phyloP scores from a whole-genome alignment of 768 basidiomycete species.

The Pulveroboletus sp. region DNA sequence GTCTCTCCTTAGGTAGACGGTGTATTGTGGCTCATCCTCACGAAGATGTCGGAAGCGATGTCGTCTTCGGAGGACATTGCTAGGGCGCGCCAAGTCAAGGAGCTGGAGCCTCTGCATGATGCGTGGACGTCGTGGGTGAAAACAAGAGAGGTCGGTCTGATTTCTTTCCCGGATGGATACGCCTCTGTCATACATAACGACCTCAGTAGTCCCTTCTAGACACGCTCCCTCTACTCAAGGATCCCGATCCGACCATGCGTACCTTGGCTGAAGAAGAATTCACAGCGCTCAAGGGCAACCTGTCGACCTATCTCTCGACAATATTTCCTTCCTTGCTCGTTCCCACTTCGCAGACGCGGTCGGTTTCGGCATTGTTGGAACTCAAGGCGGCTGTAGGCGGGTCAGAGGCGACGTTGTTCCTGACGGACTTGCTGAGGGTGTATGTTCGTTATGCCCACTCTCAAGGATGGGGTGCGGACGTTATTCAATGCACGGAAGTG shows the following conservation, averaged over 20 bases:
- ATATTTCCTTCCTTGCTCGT: conserved; percentile 71
- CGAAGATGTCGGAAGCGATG: conserved; percentile 50
- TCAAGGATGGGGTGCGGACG: conserved; percentile 56
- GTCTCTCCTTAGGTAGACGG: background rate
- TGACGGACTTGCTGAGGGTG: conserved; percentile 75
- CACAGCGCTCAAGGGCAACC: conserved; percentile 36
- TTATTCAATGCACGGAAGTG: conserved; percentile 56
- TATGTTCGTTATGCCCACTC: conserved; percentile 61
- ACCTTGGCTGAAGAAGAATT: conserved; percentile 70
- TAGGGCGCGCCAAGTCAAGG: conserved; percentile 59
- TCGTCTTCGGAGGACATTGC: conserved; percentile 55
- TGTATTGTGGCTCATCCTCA: background rate
- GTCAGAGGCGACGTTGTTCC: conserved; percentile 80
- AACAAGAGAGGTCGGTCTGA: conserved; percentile 51
- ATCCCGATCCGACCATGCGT: conserved; percentile 74
- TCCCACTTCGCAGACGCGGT: conserved; percentile 61
- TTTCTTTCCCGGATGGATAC: background rate
- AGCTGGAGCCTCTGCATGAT: conserved; percentile 59
- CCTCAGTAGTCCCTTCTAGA: conserved; percentile 62
- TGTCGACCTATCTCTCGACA: conserved; percentile 25
- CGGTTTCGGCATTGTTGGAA: conserved; percentile 79
- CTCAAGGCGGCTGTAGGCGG: conserved; percentile 93
- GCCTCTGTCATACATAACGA: conserved; percentile 8
- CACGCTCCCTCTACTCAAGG: conserved; percentile 56
- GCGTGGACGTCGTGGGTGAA: conserved; percentile 66